Conservation (phyloP, 805 yeast genomes). For the Sugiyamaella chiloensis region DNA sequence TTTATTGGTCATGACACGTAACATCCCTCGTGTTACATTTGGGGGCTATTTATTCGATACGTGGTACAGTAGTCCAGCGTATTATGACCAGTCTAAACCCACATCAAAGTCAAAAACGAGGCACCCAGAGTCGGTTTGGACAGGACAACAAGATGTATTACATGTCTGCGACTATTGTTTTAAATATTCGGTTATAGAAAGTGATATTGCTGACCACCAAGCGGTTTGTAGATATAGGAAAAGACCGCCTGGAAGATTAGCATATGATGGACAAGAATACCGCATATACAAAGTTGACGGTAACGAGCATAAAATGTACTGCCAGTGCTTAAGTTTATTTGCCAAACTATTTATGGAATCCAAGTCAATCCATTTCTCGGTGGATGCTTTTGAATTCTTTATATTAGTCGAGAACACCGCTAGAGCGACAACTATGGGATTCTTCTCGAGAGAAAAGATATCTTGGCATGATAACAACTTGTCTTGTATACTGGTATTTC, state of each 20-base stretch:
- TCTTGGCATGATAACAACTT: conserved; percentile 78
- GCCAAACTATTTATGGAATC: conserved; percentile 87
- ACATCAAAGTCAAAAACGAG: conserved; percentile 20
- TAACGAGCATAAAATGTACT: conserved; percentile 52
- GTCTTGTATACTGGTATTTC: conserved; percentile 88
- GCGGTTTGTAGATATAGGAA: conserved; percentile 24
- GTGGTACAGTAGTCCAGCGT: conserved; percentile 87
- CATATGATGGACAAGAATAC: conserved; percentile 57
- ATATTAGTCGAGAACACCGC: conserved; percentile 36
- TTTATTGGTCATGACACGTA: conserved; percentile 35
- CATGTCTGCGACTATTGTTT: conserved; percentile 80
- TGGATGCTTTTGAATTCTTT: conserved; percentile 78
- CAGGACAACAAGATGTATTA: conserved; percentile 7
- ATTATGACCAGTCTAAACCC: conserved; percentile 45
- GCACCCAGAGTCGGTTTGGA: conserved; percentile 24
- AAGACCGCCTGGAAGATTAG: conserved; percentile 60
- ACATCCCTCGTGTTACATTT: conserved; percentile 61
- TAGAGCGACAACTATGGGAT: conserved; percentile 68
- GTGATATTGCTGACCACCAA: conserved; percentile 50
- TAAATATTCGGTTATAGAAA: conserved; percentile 58
- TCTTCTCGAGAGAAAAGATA: conserved; percentile 81
- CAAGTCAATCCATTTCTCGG: conserved; percentile 79
- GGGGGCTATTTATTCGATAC: conserved; percentile 70
- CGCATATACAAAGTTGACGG: conserved; percentile 71
- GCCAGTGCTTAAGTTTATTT: conserved; percentile 80